Evolutionary conservation across 345 rosid genomes (phyloP).

Genomic region (Kandelia obovata): DNA sequence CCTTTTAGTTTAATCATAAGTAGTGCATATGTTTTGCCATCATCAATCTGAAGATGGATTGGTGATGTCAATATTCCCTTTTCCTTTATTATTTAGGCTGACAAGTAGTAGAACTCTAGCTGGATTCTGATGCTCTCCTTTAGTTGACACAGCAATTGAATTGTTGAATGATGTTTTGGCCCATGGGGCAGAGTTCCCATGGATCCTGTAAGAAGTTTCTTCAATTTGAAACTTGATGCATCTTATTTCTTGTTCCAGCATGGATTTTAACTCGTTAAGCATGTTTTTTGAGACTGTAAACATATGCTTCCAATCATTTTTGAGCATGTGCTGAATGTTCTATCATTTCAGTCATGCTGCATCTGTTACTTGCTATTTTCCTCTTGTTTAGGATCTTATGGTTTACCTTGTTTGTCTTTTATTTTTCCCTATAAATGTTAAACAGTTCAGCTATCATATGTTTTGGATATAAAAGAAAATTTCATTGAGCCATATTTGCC

Average conservation of each 20-base stretch:
- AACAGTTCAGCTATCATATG: background rate
- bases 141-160: conserved; percentile 48
- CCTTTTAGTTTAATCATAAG: background rate
- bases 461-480: background rate
- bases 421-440: no score
- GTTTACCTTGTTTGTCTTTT: background rate
- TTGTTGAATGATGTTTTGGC: conserved; percentile 72
- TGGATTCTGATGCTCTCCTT: conserved; percentile 96
- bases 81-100: conserved; percentile 51
- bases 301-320: no score
- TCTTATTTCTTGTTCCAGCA: background rate
- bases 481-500: no score
- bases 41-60: background rate
- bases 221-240: conserved; percentile 18
- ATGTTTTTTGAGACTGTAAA: no score
- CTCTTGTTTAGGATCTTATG: background rate
- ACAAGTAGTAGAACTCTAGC: conserved; percentile 64
- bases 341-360: background rate
- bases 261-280: background rate
- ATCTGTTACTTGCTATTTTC: background rate
- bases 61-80: background rate
- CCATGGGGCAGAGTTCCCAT: conserved; percentile 87
- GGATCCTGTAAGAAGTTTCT: conserved; percentile 73
- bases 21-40: background rate
- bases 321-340: background rate